phyloP scores from a whole-genome alignment of 495 filamentous ascomycete species.

The Penicillium odoratum region DNA sequence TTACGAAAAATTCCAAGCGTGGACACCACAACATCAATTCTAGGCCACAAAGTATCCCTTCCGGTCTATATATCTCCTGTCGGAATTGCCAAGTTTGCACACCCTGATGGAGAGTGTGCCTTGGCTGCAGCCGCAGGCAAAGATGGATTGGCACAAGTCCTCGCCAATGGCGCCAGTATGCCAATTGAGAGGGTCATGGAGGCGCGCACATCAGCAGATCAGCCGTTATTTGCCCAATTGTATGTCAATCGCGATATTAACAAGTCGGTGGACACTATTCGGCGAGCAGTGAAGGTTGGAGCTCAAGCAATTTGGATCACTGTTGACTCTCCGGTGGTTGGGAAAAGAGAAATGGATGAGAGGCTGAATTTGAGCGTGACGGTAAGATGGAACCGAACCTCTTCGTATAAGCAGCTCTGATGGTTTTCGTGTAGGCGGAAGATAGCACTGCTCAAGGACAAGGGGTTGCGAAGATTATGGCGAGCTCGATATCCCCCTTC shows the following conservation, averaged over 20 bases:
- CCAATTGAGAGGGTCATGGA: constrained; percentile 73
- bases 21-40: constrained; percentile 70
- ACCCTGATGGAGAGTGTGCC: constrained; percentile 76
- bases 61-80: constrained; percentile 80
- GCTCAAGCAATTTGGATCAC: constrained; percentile 73
- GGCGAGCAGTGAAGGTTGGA: constrained; percentile 73
- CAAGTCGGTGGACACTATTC: constrained; percentile 73
- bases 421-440: background rate
- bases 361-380: constrained; percentile 54
- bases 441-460: constrained; percentile 40
- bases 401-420: background rate
- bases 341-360: constrained; percentile 63
- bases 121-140: constrained; percentile 70
- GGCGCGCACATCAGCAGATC: constrained; percentile 44
- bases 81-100: constrained; percentile 76
- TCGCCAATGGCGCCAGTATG: constrained; percentile 42
- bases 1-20: constrained; percentile 70
- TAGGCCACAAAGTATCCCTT: constrained; percentile 66
- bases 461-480: constrained; percentile 74
- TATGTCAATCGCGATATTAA: constrained; percentile 84
- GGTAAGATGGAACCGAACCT: background rate
- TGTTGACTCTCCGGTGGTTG: constrained; percentile 63
- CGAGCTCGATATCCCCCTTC: constrained; percentile 76
- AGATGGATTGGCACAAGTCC: constrained; percentile 47
- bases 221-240: constrained; percentile 82